Evolutionary conservation across 208 protist species (phyloP).

Genomic region (Angomonas desouzai): DNA sequence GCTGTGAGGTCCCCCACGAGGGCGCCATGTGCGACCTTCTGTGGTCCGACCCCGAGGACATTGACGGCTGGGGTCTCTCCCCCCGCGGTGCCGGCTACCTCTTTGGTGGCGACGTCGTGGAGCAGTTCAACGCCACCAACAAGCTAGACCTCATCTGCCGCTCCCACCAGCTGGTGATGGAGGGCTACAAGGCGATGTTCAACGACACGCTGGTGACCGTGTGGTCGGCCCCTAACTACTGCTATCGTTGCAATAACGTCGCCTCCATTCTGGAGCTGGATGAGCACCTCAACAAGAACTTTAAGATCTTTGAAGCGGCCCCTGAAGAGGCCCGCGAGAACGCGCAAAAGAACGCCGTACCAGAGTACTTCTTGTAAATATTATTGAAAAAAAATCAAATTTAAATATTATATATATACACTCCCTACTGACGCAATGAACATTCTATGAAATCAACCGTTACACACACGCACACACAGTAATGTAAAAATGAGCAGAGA

Average conservation of each 20-base stretch:
- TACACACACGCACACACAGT: not conserved
- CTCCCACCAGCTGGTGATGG: slow-evolving; percentile 96
- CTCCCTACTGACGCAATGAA: too few relatives aligned
- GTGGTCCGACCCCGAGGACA: slow-evolving; percentile 97
- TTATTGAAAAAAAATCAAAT: slow-evolving; percentile 15
- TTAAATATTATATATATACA: too few relatives aligned
- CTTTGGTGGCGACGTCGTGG: slow-evolving; percentile 98
- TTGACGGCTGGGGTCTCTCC: slow-evolving; percentile 96
- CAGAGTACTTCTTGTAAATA: slow-evolving; percentile 76
- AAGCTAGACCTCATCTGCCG: slow-evolving; percentile 92
- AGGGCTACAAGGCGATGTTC: slow-evolving; percentile 95
- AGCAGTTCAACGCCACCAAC: slow-evolving; percentile 93
- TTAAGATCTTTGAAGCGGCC: slow-evolving; percentile 99
- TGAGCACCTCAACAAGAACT: slow-evolving; percentile 97
- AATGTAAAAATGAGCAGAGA: not conserved
- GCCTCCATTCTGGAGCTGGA: slow-evolving; percentile 98
- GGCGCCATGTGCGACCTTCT: slow-evolving; percentile 98
- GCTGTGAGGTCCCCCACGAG: slow-evolving; percentile 98
- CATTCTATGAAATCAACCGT: not conserved
- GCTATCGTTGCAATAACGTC: slow-evolving; percentile 97
- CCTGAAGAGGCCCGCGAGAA: slow-evolving; percentile 90
- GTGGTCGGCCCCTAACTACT: slow-evolving; percentile 97
- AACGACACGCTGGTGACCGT: slow-evolving; percentile 94
- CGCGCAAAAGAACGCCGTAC: slow-evolving; percentile 56
- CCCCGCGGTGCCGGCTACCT: slow-evolving; percentile 99